Conservation (phyloP, 2,329 filamentous ascomycete species). For the Colletotrichum phormii region DNA sequence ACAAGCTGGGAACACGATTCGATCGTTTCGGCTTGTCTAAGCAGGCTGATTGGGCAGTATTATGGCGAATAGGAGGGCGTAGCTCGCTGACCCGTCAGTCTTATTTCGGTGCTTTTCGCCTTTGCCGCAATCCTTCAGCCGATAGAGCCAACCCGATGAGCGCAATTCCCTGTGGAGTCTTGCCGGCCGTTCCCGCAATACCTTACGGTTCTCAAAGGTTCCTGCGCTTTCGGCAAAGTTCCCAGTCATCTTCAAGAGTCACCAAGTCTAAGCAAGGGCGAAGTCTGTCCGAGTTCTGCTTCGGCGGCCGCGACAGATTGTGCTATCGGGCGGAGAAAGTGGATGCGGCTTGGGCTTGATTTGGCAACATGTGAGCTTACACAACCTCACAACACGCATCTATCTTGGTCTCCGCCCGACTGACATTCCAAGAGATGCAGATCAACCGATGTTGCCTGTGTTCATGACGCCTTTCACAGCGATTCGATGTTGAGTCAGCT, state of each 20-base stretch:
- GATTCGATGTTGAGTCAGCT: slow-evolving; percentile 7
- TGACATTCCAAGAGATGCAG: background rate
- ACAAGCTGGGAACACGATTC: background rate
- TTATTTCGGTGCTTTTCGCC: slow-evolving; percentile 3
- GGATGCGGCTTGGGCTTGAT: background rate
- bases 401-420: background rate
- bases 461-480: slow-evolving; percentile 7
- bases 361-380: slow-evolving; percentile 23
- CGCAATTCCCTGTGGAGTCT: background rate
- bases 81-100: background rate
- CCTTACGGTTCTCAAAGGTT: background rate
- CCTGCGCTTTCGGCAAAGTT: background rate
- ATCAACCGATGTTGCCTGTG: background rate
- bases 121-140: slow-evolving; percentile 11
- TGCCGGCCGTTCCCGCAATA: background rate
- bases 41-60: background rate
- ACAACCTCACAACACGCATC: background rate
- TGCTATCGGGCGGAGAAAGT: background rate
- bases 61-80: slow-evolving; percentile 9
- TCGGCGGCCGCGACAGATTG: background rate
- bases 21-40: background rate
- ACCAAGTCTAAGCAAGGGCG: background rate
- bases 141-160: background rate
- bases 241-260: background rate
- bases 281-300: background rate